Conservation (phyloP, 805 yeast species). For the Lachancea lanzarotensis region DNA sequence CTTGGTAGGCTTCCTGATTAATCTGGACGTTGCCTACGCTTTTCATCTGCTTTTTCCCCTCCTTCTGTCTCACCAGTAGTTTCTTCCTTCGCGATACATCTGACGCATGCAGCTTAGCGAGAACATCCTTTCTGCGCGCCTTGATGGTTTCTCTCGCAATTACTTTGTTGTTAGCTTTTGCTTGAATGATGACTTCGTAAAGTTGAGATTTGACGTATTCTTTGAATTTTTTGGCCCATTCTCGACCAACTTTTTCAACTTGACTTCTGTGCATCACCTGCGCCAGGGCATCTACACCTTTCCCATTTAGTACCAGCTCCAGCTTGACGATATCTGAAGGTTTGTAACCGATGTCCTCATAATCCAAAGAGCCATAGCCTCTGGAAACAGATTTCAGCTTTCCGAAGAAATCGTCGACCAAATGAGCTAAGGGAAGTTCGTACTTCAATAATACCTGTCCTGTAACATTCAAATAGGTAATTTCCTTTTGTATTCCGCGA, state of each 20-base stretch:
- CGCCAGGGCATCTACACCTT: conserved; percentile 84
- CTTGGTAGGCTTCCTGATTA: conserved; percentile 81
- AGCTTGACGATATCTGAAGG: conserved; percentile 76
- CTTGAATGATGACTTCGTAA: conserved; percentile 90
- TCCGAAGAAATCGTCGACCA: conserved; percentile 95
- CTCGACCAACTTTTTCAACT: conserved; percentile 64
- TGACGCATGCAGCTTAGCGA: conserved; percentile 87
- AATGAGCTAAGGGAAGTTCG: conserved; percentile 76
- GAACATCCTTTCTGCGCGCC: conserved; percentile 91
- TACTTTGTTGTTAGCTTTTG: conserved; percentile 70
- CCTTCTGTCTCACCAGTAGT: conserved; percentile 80
- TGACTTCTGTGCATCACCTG: conserved; percentile 83
- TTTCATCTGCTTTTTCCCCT: conserved; percentile 83
- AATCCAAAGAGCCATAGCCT: conserved; percentile 92
- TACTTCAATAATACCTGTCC: conserved; percentile 80
- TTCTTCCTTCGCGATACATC: conserved; percentile 88
- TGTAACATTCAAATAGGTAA: conserved; percentile 59
- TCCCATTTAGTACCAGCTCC: conserved; percentile 85
- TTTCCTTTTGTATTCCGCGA: conserved; percentile 75
- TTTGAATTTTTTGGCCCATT: conserved; percentile 77
- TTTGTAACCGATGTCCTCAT: conserved; percentile 86
- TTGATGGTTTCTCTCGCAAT: conserved; percentile 90
- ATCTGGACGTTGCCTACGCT: conserved; percentile 71
- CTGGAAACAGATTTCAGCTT: conserved; percentile 80
- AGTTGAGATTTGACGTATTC: conserved; percentile 74